phyloP scores from a whole-genome alignment of 441 rosid genomes.

The Mallotus repandus region DNA sequence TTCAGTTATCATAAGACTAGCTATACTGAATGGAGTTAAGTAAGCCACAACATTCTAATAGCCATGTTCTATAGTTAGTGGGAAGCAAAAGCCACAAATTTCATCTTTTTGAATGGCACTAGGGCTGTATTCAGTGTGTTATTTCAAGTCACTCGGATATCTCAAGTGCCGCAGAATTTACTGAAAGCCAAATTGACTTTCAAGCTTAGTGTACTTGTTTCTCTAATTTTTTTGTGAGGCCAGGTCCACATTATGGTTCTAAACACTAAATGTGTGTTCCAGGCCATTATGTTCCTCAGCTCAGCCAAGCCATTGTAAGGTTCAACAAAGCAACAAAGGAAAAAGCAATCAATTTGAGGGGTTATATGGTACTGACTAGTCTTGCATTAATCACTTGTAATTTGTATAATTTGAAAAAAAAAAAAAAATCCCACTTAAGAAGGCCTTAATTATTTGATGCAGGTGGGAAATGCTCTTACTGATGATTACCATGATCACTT shows the following conservation, averaged over 20 bases:
- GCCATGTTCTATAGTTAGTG: no score
- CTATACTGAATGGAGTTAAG: no score
- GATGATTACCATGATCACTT: conserved; percentile 79
- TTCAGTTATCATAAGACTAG: no score
- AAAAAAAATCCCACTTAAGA: conserved; percentile 7
- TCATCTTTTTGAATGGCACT: no score
- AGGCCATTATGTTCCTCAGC: conserved; percentile 98
- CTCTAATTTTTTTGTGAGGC: neutral
- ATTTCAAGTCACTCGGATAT: neutral
- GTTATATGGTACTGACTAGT: conserved; percentile 70
- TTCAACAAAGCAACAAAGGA: conserved; percentile 50
- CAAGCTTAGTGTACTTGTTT: neutral
- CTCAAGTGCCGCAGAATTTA: neutral
- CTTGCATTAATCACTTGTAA: conserved; percentile 3
- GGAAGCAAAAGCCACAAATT: no score
- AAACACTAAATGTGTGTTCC: conserved; percentile 20
- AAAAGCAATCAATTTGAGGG: conserved; percentile 65
- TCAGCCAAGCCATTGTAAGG: conserved; percentile 70
- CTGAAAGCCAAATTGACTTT: neutral
- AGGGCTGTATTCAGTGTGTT: no score
- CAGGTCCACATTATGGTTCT: neutral
- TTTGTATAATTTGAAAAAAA: conserved; percentile 17
- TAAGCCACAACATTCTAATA: no score
- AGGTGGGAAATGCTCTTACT: conserved; percentile 90
- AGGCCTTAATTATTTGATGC: conserved; percentile 28